Percentiles rank a stretch among this genome's conserved stretches.
Evolutionary conservation across 768 basidiomycete species (phyloP).

Genomic region (Trametes maxima): DNA sequence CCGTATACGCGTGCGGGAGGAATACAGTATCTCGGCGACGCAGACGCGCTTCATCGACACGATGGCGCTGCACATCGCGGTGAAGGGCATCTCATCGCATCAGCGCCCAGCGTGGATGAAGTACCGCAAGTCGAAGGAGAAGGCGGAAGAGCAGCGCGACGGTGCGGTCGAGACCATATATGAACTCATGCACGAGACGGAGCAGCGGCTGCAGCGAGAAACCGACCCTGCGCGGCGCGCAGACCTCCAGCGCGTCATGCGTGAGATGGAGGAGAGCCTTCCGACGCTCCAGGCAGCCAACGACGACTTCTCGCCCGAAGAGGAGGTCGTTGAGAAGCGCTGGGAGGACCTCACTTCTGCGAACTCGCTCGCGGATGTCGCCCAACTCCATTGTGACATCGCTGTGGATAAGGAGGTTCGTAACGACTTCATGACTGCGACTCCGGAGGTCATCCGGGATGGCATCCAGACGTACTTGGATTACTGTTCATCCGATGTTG

Average conservation of each 20-base stretch:
- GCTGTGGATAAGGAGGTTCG: slow-evolving; percentile 77
- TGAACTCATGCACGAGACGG: slow-evolving; percentile 48
- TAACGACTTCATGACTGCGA: slow-evolving; percentile 71
- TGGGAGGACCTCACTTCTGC: slow-evolving; percentile 95
- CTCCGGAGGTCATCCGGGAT: slow-evolving; percentile 63
- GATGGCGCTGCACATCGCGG: slow-evolving; percentile 92
- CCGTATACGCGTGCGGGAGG: slow-evolving; percentile 77
- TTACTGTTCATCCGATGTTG: slow-evolving; percentile 88
- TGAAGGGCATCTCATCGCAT: slow-evolving; percentile 91
- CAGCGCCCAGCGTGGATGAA: slow-evolving; percentile 94
- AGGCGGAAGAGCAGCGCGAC: slow-evolving; percentile 53
- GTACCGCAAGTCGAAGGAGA: slow-evolving; percentile 71
- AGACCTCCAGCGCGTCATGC: slow-evolving; percentile 42
- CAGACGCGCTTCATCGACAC: slow-evolving; percentile 89
- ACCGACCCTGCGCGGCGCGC: slow-evolving; percentile 39
- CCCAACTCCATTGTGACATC: slow-evolving; percentile 84
- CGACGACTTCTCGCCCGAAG: slow-evolving; percentile 43
- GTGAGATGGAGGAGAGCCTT: slow-evolving; percentile 45
- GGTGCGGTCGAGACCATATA: slow-evolving; percentile 69
- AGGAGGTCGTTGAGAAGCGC: slow-evolving; percentile 51
- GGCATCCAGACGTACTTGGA: slow-evolving; percentile 72
- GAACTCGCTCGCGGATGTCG: slow-evolving; percentile 92
- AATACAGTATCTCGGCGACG: slow-evolving; percentile 72
- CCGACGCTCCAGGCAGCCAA: slow-evolving; percentile 41
- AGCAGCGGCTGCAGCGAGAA: slow-evolving; percentile 41